These are phyloP conservation scores for Meyerozyma carpophila DNA, from an alignment of 1,139 yeast genomes.

Conservation along the genomic window DNA sequence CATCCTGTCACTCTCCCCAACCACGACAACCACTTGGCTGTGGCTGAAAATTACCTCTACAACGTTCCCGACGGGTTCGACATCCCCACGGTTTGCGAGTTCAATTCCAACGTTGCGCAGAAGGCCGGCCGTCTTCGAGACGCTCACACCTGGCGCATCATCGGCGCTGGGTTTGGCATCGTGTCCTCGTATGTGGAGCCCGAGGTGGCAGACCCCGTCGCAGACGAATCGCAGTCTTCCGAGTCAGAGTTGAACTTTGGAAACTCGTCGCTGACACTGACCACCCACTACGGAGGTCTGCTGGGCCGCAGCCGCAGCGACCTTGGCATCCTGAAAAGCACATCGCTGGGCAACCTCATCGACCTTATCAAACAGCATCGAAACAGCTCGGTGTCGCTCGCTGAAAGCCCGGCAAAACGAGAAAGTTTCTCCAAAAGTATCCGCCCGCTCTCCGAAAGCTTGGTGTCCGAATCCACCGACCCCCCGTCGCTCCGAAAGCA, in stretches of 20 bases:
- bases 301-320: slow-evolving; percentile 1
- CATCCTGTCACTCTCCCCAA: slow-evolving; percentile 42
- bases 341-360: slow-evolving; percentile 18
- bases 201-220: neutral
- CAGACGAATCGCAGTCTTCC: slow-evolving; percentile 24
- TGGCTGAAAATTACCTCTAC: slow-evolving; percentile 39
- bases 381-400: slow-evolving; percentile 12
- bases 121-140: slow-evolving; percentile 50
- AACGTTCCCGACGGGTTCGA: slow-evolving; percentile 46
- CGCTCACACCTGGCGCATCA: slow-evolving; percentile 66
- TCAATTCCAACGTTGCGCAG: slow-evolving; percentile 57
- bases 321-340: slow-evolving; percentile 1
- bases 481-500: slow-evolving; percentile 24
- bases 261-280: slow-evolving; percentile 41
- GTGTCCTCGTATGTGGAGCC: slow-evolving; percentile 17
- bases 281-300: slow-evolving; percentile 32
- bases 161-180: slow-evolving; percentile 51
- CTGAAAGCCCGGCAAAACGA: slow-evolving; percentile 5
- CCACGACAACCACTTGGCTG: slow-evolving; percentile 32
- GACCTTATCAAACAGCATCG: slow-evolving; percentile 21
- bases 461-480: slow-evolving; percentile 19
- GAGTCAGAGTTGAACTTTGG: slow-evolving; percentile 39
- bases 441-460: neutral
- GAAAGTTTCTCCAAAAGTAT: neutral
- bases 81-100: slow-evolving; percentile 48